Evolutionary conservation across 2,329 filamentous ascomycete genomes (phyloP), one percentile per base, ranked within the genome.

Genomic region (Tolypocladium inflatum): DNA sequence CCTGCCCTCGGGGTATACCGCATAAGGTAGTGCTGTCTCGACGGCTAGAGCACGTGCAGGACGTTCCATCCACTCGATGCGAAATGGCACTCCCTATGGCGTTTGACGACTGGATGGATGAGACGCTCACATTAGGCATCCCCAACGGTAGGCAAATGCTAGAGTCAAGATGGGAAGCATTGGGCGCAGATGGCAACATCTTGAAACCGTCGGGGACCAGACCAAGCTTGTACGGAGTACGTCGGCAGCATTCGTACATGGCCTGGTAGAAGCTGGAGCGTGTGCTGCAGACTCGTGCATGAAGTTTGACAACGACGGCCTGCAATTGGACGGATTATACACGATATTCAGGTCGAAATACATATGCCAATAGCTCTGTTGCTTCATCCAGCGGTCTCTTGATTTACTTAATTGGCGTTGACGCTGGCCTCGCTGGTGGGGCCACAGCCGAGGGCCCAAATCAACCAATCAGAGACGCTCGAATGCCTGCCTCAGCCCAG

Each of bases 391-490:
- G 38, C 15, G 19, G 15, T 15, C 35, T 37, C 35, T 15, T 38
- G 37, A 38, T 38, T 30, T 30, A 30, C 3, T 30, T 38, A 38
- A 33, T 17, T 33, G 26, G 26, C 45, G 8, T 50, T 10, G 23
- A 17, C 9, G 26, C 48, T 52, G 48, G 48, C 48, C 5, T 51
- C 17, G 48, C 48, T 3, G 48, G 48, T 37, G 48, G 48, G 19
- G 45, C 8, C 30, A 21, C 23, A 54, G 41, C 48, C 42, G 48
- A 57, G 30, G 54, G 54, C 42, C 13, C 13, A 19, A 15, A 33
- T 6, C 43, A 59, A 39, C 68, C 69, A 73, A 74, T 71, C 69
- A 72, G 45, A 60, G 54, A 19, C 55, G 62, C 63, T 55, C 51
- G 65, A 72, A 70, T 67, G 63, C 60, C 64, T 68, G 67, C 63